Evolutionary conservation across 768 basidiomycete genomes (phyloP).

Genomic region (Mycena latifolia): DNA sequence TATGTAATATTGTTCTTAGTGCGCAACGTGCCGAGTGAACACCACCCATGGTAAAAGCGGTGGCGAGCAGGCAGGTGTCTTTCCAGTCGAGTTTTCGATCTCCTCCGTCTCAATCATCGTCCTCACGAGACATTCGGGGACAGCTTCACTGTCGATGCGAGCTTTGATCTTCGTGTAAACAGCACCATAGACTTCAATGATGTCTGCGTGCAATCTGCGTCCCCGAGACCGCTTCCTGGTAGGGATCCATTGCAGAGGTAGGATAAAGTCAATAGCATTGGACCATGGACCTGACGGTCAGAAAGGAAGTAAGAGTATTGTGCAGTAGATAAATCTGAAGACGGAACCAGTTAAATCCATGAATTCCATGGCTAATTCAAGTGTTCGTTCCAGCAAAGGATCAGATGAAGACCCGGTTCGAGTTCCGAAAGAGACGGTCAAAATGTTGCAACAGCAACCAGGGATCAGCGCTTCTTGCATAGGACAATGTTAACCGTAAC

Average conservation of each 20-base stretch:
- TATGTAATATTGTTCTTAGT: no score
- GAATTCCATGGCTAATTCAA: conserved; percentile 36
- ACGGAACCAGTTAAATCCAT: conserved; percentile 37
- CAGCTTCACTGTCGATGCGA: conserved; percentile 51
- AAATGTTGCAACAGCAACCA: conserved; percentile 33
- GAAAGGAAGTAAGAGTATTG: no score
- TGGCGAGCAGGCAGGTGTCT: conserved; percentile 55
- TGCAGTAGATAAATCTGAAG: no score
- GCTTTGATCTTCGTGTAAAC: conserved; percentile 53
- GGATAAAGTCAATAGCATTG: conserved; percentile 60
- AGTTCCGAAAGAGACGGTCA: conserved; percentile 37
- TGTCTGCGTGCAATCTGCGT: conserved; percentile 51
- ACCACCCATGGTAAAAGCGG: conserved; percentile 59
- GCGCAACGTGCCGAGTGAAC: conserved; percentile 56
- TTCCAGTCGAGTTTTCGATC: conserved; percentile 50
- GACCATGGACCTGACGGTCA: conserved; percentile 61
- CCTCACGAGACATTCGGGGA: conserved; percentile 59
- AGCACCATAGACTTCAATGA: conserved; percentile 53
- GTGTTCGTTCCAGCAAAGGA: conserved; percentile 33
- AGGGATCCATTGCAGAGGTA: conserved; percentile 55
- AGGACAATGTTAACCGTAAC: no score
- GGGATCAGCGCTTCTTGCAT: neutral
- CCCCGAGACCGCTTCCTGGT: conserved; percentile 52
- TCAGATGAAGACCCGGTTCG: conserved; percentile 31
- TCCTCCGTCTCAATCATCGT: conserved; percentile 48